phyloP scores from a whole-genome alignment of 768 basidiomycete species.

The Amanita pallidorosea region DNA sequence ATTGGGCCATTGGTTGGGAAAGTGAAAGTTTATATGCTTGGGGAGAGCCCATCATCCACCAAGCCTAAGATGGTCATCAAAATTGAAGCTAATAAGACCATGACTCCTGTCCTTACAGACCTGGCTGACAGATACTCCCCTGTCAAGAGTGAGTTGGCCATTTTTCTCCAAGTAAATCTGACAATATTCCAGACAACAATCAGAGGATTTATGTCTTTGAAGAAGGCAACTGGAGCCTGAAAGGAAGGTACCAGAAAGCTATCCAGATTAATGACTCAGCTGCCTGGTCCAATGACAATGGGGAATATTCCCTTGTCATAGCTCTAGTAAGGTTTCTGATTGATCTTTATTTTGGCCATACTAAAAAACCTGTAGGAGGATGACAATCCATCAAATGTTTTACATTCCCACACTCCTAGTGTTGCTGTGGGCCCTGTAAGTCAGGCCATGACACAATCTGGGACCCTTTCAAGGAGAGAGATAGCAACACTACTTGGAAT shows the following conservation, averaged over 20 bases:
- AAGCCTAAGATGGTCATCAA: neutral
- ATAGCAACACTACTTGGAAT: too few species aligned
- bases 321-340: too few species aligned
- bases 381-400: neutral
- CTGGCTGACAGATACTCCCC: neutral
- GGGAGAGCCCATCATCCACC: neutral
- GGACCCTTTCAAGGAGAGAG: too few species aligned
- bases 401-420: too few species aligned
- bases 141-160: neutral
- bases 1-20: neutral
- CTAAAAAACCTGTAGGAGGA: neutral
- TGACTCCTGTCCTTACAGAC: neutral
- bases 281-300: too few species aligned
- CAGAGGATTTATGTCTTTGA: too few species aligned
- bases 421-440: too few species aligned
- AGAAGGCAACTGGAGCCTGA: too few species aligned
- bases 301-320: too few species aligned
- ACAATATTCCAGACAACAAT: neutral
- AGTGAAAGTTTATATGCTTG: neutral
- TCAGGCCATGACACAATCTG: constrained; percentile 24
- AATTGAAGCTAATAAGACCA: neutral
- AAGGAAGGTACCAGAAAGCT: too few species aligned
- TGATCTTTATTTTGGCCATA: too few species aligned
- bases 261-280: too few species aligned
- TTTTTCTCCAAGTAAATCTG: neutral